Evolutionary conservation across 805 yeast genomes (phyloP).

Genomic region (Candida montana): DNA sequence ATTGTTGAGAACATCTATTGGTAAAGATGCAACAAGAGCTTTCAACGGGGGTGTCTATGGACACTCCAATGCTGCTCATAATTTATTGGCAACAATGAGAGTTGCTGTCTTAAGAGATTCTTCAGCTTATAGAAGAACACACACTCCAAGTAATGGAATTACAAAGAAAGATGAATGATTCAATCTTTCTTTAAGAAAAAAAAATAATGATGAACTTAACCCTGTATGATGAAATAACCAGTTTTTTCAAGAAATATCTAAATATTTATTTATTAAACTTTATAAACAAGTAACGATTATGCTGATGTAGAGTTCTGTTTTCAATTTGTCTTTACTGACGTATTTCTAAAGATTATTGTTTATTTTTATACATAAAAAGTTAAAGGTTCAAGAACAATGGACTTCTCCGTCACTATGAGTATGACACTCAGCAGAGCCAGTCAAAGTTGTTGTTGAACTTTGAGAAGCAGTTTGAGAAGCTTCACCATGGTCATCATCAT

Average conservation of each 20-base stretch:
- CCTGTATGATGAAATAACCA: background rate
- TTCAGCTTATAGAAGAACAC: conserved; percentile 33
- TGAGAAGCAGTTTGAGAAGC: background rate
- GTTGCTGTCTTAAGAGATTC: conserved; percentile 72
- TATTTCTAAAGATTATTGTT: too few species aligned
- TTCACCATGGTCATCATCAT: conserved; percentile 5
- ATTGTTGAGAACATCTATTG: conserved; percentile 60
- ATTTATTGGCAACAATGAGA: conserved; percentile 76
- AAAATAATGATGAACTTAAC: background rate
- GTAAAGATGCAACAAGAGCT: conserved; percentile 80
- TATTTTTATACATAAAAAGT: too few species aligned
- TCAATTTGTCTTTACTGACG: too few species aligned
- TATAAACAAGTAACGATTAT: background rate
- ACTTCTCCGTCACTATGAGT: conserved; percentile 18
- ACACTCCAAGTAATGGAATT: conserved; percentile 15
- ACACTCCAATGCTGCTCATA: conserved; percentile 83
- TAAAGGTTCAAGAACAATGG: conserved; percentile 16
- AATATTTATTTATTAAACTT: background rate
- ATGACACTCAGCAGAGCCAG: conserved; percentile 18
- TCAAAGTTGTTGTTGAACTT: conserved; percentile 6
- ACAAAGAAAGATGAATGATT: conserved; percentile 7
- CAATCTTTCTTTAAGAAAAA: background rate
- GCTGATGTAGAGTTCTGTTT: too few species aligned
- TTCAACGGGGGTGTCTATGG: conserved; percentile 84
- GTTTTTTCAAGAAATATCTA: too few species aligned